These are phyloP conservation scores for Moesziomyces sp. DNA, from an alignment of 1,284 basidiomycete species.

Conservation along the genomic window DNA sequence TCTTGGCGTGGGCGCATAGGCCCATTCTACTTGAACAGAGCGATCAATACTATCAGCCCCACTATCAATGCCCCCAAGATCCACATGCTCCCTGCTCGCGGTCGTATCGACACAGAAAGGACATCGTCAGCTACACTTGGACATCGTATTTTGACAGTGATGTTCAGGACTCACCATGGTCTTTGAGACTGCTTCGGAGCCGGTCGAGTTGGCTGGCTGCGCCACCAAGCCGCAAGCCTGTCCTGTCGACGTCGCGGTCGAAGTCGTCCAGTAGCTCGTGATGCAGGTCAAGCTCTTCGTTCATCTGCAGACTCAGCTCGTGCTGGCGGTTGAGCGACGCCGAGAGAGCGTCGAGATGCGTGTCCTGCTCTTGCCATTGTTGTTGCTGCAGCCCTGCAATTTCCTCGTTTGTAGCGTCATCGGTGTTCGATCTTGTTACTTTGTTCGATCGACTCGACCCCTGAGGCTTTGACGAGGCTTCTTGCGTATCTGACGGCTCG, in stretches of 20 bases:
- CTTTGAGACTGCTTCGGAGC: slow-evolving; percentile 50
- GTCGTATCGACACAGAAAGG: background rate
- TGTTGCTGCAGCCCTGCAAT: slow-evolving; percentile 36
- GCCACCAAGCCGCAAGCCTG: slow-evolving; percentile 56
- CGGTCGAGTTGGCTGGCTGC: slow-evolving; percentile 53
- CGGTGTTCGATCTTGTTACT: background rate
- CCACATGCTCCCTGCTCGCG: slow-evolving; percentile 44
- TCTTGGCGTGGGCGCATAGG: background rate
- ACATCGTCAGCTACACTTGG: background rate
- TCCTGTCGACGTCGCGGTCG: slow-evolving; percentile 54
- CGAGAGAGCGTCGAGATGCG: slow-evolving; percentile 58
- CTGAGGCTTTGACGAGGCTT: background rate
- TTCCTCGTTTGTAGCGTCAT: background rate
- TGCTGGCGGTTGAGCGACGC: slow-evolving; percentile 62
- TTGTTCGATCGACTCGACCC: too few relatives aligned
- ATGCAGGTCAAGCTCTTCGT: slow-evolving; percentile 65
- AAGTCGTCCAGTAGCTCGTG: slow-evolving; percentile 55
- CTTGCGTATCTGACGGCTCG: background rate
- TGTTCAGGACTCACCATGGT: slow-evolving; percentile 55
- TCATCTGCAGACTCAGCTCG: slow-evolving; percentile 62
- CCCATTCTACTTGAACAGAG: slow-evolving; percentile 46
- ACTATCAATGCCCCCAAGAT: slow-evolving; percentile 57
- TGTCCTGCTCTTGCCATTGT: slow-evolving; percentile 56
- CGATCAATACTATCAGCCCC: slow-evolving; percentile 58
- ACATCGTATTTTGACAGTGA: background rate